Percentiles rank a stretch among this genome's conserved stretches.
These are phyloP conservation scores for Pleurotus pulmonarius DNA, from an alignment of 768 basidiomycete genomes.

Conservation along the genomic window DNA sequence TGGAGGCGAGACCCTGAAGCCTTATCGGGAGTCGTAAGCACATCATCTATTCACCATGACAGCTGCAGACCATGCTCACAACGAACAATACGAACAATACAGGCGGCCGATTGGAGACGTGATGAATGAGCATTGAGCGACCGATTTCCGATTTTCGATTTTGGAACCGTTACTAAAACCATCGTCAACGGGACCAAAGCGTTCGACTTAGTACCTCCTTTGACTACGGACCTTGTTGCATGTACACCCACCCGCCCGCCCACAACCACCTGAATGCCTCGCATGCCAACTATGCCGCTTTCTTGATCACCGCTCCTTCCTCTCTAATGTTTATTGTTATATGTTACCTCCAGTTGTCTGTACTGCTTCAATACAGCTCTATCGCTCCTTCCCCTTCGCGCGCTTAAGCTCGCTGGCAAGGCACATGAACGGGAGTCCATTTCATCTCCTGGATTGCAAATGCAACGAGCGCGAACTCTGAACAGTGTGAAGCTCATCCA, in stretches of 20 bases:
- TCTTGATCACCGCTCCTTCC: neutral
- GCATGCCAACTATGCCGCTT: neutral
- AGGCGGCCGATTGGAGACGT: neutral
- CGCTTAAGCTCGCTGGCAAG: neutral
- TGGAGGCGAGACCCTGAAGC: neutral
- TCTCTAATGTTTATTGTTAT: neutral
- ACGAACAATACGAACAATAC: neutral
- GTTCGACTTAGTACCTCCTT: neutral
- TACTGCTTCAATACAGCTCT: neutral
- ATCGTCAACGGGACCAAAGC: neutral
- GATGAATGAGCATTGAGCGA: neutral
- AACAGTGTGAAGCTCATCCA: too few species aligned
- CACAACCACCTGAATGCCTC: neutral
- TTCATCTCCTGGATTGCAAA: too few species aligned
- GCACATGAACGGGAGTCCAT: neutral
- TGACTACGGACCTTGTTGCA: neutral
- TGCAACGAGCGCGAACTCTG: too few species aligned
- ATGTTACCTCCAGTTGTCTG: neutral
- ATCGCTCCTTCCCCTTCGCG: neutral
- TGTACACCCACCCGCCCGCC: neutral
- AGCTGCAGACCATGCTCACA: neutral
- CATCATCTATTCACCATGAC: neutral
- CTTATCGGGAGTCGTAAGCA: neutral
- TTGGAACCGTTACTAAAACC: neutral
- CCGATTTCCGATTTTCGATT: too few species aligned